Base-by-base conservation (phyloP, 2,329 filamentous ascomycete genomes). In the Paecilomyces fulvus region DNA sequence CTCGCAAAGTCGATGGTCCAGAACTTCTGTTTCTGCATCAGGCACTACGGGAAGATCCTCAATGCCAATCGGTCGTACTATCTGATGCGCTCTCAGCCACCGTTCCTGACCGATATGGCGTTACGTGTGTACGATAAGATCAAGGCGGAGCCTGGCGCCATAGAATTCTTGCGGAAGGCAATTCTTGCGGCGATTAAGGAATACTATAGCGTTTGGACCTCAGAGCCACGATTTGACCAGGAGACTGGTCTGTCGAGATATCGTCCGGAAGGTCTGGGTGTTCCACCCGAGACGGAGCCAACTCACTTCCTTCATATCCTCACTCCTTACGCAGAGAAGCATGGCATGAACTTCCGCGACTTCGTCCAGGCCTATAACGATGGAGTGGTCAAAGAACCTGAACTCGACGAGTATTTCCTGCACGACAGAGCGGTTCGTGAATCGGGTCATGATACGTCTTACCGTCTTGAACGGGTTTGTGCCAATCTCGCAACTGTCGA, bases 11-110 rank as follows among this genome's bases (percentile, higher is more conserved):
- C 87, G 52, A 97, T 99, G 90, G 92, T 97, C 53, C 80, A 83
- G 65, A 95, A 99, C 77, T 97, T 97, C 73, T 95, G 90, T 73
- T 99, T 99, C 78, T 95, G 90, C 75, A 97, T 99, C 73, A 87
- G 92, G 71, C 92, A 99, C 74, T 99, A 99, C 70, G 92, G 92
- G 67, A 99, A 97, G 78, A 96, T 99, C 58, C 83, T 97, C 62
- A 99, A 99, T 73, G 94, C 94, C 53, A 99, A 94, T 56, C 84
- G 94, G 33, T 92, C 92, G 1, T 99, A 99, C 79, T 99, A 99
- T 69, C 84, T 99, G 14, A 88, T 85, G 61, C 87, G 94, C 57
- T 96, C 94, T 1, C 94, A 99, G 73, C 94, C 94, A 1, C 94
- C 94, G 0, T 97, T 99, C 76, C 78, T 99, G 56, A 99, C 94